Evolutionary conservation across 179 eudicot genomes (phyloP).

Genomic region (Monotropa hypopitys): DNA sequence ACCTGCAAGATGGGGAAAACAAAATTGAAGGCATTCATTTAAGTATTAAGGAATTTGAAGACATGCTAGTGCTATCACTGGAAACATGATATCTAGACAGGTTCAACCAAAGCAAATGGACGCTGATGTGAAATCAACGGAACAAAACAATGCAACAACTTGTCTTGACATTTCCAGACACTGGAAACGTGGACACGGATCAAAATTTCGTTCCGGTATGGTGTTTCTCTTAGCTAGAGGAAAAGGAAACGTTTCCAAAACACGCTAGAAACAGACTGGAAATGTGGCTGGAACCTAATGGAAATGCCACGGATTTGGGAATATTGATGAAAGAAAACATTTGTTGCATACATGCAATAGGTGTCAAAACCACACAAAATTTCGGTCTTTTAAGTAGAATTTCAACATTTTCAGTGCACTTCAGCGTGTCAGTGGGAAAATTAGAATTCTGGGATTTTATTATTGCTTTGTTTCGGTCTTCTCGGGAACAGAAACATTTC

Average conservation of each 20-base stretch:
- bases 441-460: not conserved
- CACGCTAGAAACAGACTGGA: not conserved
- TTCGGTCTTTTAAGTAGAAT: not conserved
- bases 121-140: slow-evolving; percentile 1
- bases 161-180: not conserved
- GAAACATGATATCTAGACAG: not conserved
- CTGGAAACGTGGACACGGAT: not conserved
- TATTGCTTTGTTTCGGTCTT: not conserved
- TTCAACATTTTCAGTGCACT: not conserved
- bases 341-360: not conserved
- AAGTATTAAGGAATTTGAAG: not conserved
- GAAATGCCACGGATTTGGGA: not conserved
- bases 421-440: not conserved
- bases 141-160: slow-evolving; percentile 1
- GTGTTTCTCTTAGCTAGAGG: not conserved
- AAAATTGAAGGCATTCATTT: not conserved
- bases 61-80: not conserved
- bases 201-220: not conserved
- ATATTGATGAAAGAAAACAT: not conserved
- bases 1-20: slow-evolving; percentile 38
- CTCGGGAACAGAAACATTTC: not conserved
- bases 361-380: not conserved
- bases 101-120: not conserved
- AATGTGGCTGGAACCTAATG: not conserved
- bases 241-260: not conserved